Percentiles rank a stretch among this genome's conserved stretches.
Evolutionary conservation across 2,329 filamentous ascomycete species (phyloP).

Genomic region (Aspergillus udagawae): DNA sequence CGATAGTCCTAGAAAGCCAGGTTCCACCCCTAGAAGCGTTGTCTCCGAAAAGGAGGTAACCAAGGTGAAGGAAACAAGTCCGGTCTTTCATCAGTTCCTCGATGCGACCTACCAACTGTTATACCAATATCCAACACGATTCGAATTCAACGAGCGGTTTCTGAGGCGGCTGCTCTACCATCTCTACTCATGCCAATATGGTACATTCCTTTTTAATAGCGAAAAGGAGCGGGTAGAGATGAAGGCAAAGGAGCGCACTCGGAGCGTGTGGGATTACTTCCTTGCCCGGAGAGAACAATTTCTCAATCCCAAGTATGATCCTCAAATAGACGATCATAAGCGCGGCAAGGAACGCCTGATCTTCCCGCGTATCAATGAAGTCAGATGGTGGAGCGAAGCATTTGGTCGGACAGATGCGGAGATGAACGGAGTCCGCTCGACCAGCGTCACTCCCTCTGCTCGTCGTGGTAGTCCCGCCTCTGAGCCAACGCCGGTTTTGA

Average conservation of each 20-base stretch:
- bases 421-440: slow-evolving; percentile 72
- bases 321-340: slow-evolving; percentile 69
- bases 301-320: slow-evolving; percentile 74
- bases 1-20: slow-evolving; percentile 40
- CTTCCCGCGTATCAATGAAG: slow-evolving; percentile 69
- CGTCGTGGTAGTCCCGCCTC: slow-evolving; percentile 20
- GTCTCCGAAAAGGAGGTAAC: slow-evolving; percentile 64
- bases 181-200: slow-evolving; percentile 92
- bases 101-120: slow-evolving; percentile 90
- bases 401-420: slow-evolving; percentile 86
- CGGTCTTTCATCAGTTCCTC: slow-evolving; percentile 96
- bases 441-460: slow-evolving; percentile 43
- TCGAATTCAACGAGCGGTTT: slow-evolving; percentile 96
- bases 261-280: slow-evolving; percentile 96
- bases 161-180: slow-evolving; percentile 86
- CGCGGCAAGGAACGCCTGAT: slow-evolving; percentile 79
- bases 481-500: slow-evolving; percentile 51
- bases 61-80: slow-evolving; percentile 80
- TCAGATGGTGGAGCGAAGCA: slow-evolving; percentile 90
- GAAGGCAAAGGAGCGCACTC: slow-evolving; percentile 64
- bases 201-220: slow-evolving; percentile 92
- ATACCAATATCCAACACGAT: slow-evolving; percentile 78
- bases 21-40: slow-evolving; percentile 28
- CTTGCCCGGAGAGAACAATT: slow-evolving; percentile 77
- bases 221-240: slow-evolving; percentile 80